Conservation (phyloP, 805 yeast species). For the Saturnispora ahearnii region DNA sequence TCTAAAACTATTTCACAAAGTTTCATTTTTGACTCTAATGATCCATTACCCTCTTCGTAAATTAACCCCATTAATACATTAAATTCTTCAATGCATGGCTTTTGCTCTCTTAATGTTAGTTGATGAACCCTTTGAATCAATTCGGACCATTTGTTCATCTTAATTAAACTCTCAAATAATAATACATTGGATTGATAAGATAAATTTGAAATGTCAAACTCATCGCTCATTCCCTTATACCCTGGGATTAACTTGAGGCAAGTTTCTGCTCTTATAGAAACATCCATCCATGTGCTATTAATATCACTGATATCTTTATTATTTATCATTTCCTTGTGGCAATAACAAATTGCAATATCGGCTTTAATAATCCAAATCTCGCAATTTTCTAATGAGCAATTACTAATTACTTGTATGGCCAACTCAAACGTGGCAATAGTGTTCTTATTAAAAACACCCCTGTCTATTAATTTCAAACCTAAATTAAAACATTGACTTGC, state of each 20-base stretch:
- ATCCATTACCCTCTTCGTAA: neutral
- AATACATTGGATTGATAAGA: conserved; percentile 4
- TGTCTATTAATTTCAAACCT: neutral
- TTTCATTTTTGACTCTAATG: neutral
- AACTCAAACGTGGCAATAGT: conserved; percentile 10
- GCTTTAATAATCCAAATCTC: conserved; percentile 9
- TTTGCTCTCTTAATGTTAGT: neutral
- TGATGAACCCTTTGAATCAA: neutral
- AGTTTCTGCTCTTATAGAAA: neutral
- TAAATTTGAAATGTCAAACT: neutral
- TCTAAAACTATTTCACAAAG: conserved; percentile 2
- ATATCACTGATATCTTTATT: neutral
- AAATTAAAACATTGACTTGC: conserved; percentile 23
- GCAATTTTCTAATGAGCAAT: neutral
- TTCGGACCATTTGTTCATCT: neutral
- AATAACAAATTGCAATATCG: conserved; percentile 5
- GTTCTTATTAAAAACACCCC: conserved; percentile 1
- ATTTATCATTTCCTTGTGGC: neutral
- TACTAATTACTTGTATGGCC: neutral
- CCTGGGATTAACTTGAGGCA: neutral
- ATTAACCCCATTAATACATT: conserved; percentile 1
- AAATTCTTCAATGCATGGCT: neutral
- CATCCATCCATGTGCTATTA: neutral
- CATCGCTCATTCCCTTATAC: too few species aligned
- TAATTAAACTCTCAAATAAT: conserved; percentile 3